phyloP scores from a whole-genome alignment of 306 rosid genomes.

The Glycyrrhiza uralensis region DNA sequence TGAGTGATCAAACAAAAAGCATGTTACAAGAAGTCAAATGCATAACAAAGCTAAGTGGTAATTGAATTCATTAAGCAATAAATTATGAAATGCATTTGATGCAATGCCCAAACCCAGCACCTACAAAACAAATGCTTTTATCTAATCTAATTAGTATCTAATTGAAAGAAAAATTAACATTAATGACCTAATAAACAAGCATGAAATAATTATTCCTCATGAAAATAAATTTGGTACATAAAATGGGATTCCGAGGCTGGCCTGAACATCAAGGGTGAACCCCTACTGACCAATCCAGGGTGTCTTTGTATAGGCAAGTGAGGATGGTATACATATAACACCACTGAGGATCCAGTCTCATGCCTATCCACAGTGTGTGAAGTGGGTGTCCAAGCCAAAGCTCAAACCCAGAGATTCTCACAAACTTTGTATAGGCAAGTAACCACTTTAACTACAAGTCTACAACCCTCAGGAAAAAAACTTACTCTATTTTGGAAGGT shows the following conservation, averaged over 20 bases:
- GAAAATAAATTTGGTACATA: neutral
- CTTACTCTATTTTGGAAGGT: neutral
- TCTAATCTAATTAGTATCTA: neutral
- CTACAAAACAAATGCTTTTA: neutral
- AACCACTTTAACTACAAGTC: neutral
- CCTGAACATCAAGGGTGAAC: neutral
- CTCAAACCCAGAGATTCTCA: neutral
- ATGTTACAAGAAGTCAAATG: neutral
- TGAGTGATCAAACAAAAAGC: neutral
- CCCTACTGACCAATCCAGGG: neutral
- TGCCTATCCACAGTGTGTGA: neutral
- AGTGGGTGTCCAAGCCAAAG: too few species aligned
- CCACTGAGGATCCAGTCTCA: neutral
- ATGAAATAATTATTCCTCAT: neutral
- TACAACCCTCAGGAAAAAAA: neutral
- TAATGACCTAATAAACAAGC: neutral
- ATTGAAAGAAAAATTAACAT: neutral
- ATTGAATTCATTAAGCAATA: slow-evolving; percentile 6
- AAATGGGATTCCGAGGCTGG: neutral
- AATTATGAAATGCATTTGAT: neutral
- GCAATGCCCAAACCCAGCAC: neutral
- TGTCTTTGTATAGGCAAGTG: too few species aligned
- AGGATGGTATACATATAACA: neutral
- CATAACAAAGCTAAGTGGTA: neutral
- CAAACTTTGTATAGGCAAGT: neutral